Conservation (phyloP, 163 green algal species). For the Chlorella variabilis region DNA sequence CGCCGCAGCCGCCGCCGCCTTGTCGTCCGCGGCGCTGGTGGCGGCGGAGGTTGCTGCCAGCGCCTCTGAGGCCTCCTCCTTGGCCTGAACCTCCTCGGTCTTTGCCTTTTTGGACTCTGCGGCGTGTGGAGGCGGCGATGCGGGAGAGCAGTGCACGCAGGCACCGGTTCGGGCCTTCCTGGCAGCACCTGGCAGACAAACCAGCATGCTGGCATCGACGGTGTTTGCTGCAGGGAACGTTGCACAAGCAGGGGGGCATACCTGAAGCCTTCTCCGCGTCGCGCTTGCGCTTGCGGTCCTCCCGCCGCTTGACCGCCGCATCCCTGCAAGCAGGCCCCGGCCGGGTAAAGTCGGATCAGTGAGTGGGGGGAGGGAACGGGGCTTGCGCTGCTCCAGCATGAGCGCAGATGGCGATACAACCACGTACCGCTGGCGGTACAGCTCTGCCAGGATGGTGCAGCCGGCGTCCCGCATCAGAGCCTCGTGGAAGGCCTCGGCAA, state of each 20-base stretch:
- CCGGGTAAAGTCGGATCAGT: background rate
- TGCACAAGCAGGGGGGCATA: too few species aligned
- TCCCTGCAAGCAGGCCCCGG: slow-evolving; percentile 20
- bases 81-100: background rate
- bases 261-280: slow-evolving; percentile 8
- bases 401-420: background rate
- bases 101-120: slow-evolving; percentile 15
- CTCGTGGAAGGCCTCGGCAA: slow-evolving; percentile 81
- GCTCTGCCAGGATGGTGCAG: background rate
- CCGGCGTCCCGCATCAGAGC: slow-evolving; percentile 64
- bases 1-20: too few species aligned
- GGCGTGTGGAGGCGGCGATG: background rate
- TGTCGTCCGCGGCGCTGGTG: background rate
- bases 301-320: slow-evolving; percentile 27
- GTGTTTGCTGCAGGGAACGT: too few species aligned
- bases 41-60: background rate
- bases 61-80: background rate
- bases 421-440: slow-evolving; percentile 22
- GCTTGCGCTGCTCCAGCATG: background rate
- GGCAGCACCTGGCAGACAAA: too few species aligned
- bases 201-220: background rate
- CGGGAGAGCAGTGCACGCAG: background rate
- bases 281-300: slow-evolving; percentile 38
- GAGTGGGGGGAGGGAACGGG: background rate
- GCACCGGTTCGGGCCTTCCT: too few species aligned